Evolutionary conservation across 495 filamentous ascomycete genomes (phyloP).

Genomic region (Neurospora tetraspora): DNA sequence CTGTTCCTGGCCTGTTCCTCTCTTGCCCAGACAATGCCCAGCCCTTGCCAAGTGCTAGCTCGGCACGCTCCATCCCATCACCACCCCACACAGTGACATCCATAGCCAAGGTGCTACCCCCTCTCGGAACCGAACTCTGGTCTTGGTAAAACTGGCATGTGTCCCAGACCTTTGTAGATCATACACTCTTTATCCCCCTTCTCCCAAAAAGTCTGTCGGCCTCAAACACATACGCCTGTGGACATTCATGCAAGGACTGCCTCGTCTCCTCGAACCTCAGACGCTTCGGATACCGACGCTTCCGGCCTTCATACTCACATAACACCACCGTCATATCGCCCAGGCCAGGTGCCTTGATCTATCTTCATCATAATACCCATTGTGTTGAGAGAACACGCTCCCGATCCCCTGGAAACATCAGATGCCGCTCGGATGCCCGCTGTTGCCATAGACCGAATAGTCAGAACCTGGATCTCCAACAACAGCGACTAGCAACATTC

Average conservation of each 20-base stretch:
- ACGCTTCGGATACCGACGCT: background rate
- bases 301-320: background rate
- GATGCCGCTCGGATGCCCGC: constrained; percentile 39
- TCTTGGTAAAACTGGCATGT: constrained; percentile 26
- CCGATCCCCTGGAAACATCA: constrained; percentile 13
- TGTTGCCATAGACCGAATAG: constrained; percentile 36
- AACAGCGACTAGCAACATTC: constrained; percentile 7
- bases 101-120: background rate
- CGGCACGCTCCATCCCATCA: background rate
- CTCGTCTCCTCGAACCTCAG: background rate
- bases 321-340: background rate
- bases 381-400: background rate
- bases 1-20: background rate
- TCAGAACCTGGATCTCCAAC: constrained; percentile 36
- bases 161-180: constrained; percentile 27
- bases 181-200: constrained; percentile 27
- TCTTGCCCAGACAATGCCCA: background rate
- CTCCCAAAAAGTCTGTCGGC: constrained; percentile 19
- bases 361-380: background rate
- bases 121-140: background rate
- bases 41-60: background rate
- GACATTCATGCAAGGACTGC: background rate
- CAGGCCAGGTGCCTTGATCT: background rate
- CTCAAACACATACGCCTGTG: constrained; percentile 3
- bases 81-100: background rate